These are phyloP conservation scores for Pinus tabuliformis DNA, from an alignment of 75 land plant genomes.

Conservation along the genomic window DNA sequence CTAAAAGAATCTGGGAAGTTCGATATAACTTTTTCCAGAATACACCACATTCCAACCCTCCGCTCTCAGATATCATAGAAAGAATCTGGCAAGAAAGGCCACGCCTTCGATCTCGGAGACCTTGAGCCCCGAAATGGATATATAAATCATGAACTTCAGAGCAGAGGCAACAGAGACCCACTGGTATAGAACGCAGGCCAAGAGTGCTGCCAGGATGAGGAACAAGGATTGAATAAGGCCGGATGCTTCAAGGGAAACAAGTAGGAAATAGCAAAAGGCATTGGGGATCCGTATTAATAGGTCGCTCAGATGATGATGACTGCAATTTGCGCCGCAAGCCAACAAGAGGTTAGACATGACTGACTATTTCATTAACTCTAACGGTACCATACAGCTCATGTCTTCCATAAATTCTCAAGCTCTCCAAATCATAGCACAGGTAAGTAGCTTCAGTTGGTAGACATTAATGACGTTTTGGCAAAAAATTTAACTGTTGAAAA, in stretches of 20 bases:
- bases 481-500: too few species aligned
- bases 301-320: constrained; percentile 27
- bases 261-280: constrained; percentile 32
- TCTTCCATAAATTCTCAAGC: too few species aligned
- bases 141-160: constrained; percentile 26
- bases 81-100: constrained; percentile 42
- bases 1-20: too few species aligned
- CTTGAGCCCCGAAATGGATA: constrained; percentile 21
- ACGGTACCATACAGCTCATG: too few species aligned
- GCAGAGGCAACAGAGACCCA: constrained; percentile 26
- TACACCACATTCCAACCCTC: constrained; percentile 29
- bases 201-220: constrained; percentile 22
- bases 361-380: too few species aligned
- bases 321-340: too few species aligned
- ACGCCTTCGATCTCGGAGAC: constrained; percentile 21
- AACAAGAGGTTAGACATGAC: too few species aligned
- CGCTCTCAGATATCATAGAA: constrained; percentile 23
- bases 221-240: constrained; percentile 19
- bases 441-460: too few species aligned
- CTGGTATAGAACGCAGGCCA: constrained; percentile 20
- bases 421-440: too few species aligned
- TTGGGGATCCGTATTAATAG: constrained; percentile 19
- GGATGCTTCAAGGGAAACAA: constrained; percentile 30
- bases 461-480: too few species aligned
- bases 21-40: constrained; percentile 16